A percentile compares a stretch with the other conserved stretches of the same genome.
phyloP scores from a whole-genome alignment of 257 asterid species.

The Primulina tabacum region DNA sequence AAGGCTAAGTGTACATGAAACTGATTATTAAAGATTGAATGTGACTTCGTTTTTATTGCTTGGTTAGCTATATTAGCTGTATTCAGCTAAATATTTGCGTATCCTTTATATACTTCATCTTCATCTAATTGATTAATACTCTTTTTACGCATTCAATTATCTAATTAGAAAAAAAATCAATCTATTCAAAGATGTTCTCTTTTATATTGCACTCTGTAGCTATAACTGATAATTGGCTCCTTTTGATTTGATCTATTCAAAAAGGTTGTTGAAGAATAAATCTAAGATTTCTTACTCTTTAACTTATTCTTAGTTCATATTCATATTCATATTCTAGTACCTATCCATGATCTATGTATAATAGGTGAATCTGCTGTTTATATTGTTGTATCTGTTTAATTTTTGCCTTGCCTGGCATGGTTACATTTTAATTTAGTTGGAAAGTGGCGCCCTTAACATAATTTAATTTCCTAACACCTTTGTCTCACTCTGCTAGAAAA shows the following conservation, averaged over 20 bases:
- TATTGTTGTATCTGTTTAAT: neutral
- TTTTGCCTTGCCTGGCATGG: neutral
- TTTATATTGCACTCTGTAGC: neutral
- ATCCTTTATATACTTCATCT: neutral
- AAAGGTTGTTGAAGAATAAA: neutral
- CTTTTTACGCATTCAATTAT: neutral
- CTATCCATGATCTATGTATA: neutral
- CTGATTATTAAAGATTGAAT: neutral
- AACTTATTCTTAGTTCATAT: neutral
- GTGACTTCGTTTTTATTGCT: slow-evolving; percentile 16
- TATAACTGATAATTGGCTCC: neutral
- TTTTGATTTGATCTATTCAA: neutral
- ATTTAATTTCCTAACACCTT: neutral
- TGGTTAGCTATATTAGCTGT: slow-evolving; percentile 3
- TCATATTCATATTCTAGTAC: neutral
- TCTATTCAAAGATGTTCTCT: slow-evolving; percentile 1
- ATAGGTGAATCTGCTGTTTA: neutral
- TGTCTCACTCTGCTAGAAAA: neutral
- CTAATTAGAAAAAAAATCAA: neutral
- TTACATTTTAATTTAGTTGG: slow-evolving; percentile 5
- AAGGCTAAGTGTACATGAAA: neutral
- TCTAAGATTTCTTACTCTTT: neutral
- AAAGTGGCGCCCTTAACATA: neutral
- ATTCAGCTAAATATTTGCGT: neutral
- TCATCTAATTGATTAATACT: neutral